Conservation (phyloP, 345 rosid species). For the Combretum micranthum region DNA sequence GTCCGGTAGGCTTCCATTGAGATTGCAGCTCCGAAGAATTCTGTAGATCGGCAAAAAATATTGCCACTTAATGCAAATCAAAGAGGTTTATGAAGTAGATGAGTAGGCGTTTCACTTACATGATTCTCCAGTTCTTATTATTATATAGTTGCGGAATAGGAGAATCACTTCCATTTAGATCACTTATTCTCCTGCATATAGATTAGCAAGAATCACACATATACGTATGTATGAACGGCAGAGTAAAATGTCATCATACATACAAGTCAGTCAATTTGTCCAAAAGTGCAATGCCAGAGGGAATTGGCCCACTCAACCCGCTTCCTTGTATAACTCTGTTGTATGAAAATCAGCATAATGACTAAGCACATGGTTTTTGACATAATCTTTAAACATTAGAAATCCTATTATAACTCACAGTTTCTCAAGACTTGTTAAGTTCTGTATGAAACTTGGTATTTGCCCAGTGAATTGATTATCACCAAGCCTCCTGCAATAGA, state of each 20-base stretch:
- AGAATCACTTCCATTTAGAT: conserved; percentile 30
- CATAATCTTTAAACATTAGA: neutral
- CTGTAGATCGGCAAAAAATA: neutral
- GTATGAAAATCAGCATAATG: neutral
- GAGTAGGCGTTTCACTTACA: conserved; percentile 23
- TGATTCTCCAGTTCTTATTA: conserved; percentile 18
- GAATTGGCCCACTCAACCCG: conserved; percentile 20
- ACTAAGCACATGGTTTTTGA: neutral
- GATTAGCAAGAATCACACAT: neutral
- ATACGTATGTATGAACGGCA: neutral
- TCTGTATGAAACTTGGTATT: conserved; percentile 14
- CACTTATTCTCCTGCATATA: conserved; percentile 18
- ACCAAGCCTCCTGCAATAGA: conserved; percentile 12
- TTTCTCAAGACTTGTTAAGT: conserved; percentile 9
- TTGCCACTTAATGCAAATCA: neutral
- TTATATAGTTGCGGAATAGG: conserved; percentile 30
- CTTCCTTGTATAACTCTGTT: conserved; percentile 14
- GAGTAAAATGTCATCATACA: neutral
- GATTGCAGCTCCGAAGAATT: conserved; percentile 6
- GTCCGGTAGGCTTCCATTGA: conserved; percentile 1
- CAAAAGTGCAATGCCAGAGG: conserved; percentile 13
- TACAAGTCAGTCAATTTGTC: conserved; percentile 12
- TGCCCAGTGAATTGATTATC: conserved; percentile 14
- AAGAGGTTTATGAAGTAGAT: neutral
- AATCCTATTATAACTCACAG: conserved; percentile 8